These are phyloP conservation scores for Blastocystis sp. DNA, from an alignment of 352 stramenopile species.

Conservation along the genomic window DNA sequence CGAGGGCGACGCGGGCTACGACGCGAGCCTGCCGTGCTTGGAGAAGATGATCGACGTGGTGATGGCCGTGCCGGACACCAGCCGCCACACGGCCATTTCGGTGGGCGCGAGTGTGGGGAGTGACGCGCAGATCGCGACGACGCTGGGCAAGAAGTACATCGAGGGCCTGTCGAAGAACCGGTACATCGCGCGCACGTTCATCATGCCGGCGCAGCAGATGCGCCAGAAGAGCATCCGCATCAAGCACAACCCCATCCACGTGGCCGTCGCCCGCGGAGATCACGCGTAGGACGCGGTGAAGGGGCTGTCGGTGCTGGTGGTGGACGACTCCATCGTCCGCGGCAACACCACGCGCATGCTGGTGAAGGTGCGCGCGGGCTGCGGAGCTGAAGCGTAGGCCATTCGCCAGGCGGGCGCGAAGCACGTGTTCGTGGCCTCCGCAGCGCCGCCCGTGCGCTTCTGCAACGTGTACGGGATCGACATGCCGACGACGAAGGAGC, in stretches of 20 bases:
- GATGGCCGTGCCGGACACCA: conserved; percentile 97
- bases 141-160: conserved; percentile 84
- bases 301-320: conserved; percentile 91
- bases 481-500: conserved; percentile 93
- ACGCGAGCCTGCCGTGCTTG: conserved; percentile 85
- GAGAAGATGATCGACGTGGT: conserved; percentile 95
- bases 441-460: conserved; percentile 92
- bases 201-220: conserved; percentile 94
- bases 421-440: conserved; percentile 92
- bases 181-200: conserved; percentile 92
- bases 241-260: conserved; percentile 94
- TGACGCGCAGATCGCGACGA: conserved; percentile 79
- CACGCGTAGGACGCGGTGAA: conserved; percentile 78
- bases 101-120: background rate
- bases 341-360: conserved; percentile 96
- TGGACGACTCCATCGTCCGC: conserved; percentile 98
- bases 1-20: conserved; percentile 91
- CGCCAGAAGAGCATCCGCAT: conserved; percentile 93
- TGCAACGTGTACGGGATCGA: conserved; percentile 99
- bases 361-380: conserved; percentile 85
- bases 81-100: conserved; percentile 83
- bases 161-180: conserved; percentile 99
- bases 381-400: background rate
- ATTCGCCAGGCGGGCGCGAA: conserved; percentile 91
- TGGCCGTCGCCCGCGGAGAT: conserved; percentile 76